Percentiles rank a stretch among this genome's conserved stretches.
Conservation (phyloP, 2,329 filamentous ascomycete genomes). For the Scopulariopsis brevicaulis region DNA sequence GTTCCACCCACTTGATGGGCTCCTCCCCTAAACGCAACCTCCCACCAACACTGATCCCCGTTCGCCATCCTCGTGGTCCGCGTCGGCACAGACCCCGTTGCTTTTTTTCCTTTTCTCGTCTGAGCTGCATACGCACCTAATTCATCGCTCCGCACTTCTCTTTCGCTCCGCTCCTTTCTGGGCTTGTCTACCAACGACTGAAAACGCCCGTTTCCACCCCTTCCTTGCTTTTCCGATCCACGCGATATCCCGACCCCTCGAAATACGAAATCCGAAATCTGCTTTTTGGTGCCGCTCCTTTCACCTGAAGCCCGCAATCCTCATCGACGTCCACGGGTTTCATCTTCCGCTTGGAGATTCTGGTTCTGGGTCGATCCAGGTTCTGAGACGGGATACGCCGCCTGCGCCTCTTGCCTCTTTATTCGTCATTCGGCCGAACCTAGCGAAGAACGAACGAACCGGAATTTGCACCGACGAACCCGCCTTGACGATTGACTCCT, state of each 20-base stretch:
- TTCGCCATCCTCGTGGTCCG: neutral
- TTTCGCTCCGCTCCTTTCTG: neutral
- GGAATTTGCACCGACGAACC: neutral
- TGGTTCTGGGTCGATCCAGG: neutral
- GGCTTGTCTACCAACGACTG: neutral
- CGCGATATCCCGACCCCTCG: neutral
- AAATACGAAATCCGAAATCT: neutral
- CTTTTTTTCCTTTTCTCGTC: neutral
- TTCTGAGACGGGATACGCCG: neutral
- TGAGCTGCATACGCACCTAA: too few relatives aligned
- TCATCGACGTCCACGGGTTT: neutral
- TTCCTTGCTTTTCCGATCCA: neutral
- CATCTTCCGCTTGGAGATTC: neutral
- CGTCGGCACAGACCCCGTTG: neutral
- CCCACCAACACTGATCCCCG: neutral
- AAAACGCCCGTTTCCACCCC: neutral
- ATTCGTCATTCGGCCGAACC: constrained; percentile 5
- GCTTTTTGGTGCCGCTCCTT: neutral
- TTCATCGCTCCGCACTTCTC: neutral
- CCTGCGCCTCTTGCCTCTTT: neutral
- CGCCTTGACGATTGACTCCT: neutral
- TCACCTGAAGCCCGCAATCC: neutral
- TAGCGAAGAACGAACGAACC: neutral
- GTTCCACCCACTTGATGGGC: neutral
- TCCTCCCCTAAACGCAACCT: neutral